A percentile compares a stretch with the other conserved stretches of the same genome.
Evolutionary conservation across 2,329 filamentous ascomycete genomes (phyloP).

Genomic region (Colletotrichum gigasporum): DNA sequence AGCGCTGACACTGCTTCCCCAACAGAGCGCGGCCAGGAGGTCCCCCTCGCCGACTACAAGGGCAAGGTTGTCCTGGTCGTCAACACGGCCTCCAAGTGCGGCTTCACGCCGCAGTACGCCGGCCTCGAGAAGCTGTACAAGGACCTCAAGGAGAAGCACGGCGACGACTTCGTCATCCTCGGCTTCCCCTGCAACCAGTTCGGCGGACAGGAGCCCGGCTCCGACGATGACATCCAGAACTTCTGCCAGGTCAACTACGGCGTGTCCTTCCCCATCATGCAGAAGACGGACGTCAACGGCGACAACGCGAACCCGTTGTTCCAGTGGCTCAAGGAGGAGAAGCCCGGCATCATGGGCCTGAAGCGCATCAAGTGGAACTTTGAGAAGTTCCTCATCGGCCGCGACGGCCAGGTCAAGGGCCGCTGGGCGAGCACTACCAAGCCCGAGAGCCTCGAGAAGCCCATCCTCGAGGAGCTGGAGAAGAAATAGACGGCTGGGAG

Average conservation of each 20-base stretch:
- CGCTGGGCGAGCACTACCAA: slow-evolving; percentile 91
- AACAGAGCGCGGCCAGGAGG: slow-evolving; percentile 77
- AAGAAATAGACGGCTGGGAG: slow-evolving; percentile 42
- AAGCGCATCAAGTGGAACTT: slow-evolving; percentile 99
- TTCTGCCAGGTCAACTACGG: slow-evolving; percentile 96
- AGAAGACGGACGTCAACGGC: slow-evolving; percentile 95
- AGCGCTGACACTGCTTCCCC: not conserved
- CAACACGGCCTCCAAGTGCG: slow-evolving; percentile 98
- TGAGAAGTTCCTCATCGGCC: slow-evolving; percentile 94
- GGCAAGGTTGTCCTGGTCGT: slow-evolving; percentile 96
- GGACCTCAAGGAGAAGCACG: slow-evolving; percentile 72
- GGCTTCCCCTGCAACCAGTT: slow-evolving; percentile 99
- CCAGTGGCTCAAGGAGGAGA: slow-evolving; percentile 77
- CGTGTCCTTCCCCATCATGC: slow-evolving; percentile 89
- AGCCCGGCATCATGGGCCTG: slow-evolving; percentile 85
- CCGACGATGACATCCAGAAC: slow-evolving; percentile 80
- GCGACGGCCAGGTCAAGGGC: slow-evolving; percentile 84
- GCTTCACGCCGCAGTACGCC: slow-evolving; percentile 95
- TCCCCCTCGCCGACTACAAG: slow-evolving; percentile 76
- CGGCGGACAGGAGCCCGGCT: slow-evolving; percentile 86
- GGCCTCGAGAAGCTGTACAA: slow-evolving; percentile 94
- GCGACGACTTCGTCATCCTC: slow-evolving; percentile 83
- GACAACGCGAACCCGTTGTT: slow-evolving; percentile 81
- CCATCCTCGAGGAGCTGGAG: slow-evolving; percentile 79
- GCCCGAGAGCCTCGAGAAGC: slow-evolving; percentile 80